These are phyloP conservation scores for Stygiomarasmius scandens DNA, from an alignment of 1,284 basidiomycete species.

Conservation along the genomic window DNA sequence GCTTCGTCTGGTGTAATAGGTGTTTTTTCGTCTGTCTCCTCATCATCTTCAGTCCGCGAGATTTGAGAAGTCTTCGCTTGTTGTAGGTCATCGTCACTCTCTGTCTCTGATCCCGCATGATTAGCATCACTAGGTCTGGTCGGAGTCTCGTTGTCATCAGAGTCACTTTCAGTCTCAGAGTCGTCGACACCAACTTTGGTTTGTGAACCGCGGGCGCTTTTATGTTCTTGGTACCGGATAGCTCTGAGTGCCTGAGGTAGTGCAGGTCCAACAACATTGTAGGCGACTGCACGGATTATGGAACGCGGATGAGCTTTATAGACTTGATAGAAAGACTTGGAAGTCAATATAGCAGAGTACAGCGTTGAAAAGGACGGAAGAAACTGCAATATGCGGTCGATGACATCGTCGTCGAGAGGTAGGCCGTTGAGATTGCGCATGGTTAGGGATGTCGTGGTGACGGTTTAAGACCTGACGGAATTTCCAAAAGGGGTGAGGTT, in stretches of 20 bases:
- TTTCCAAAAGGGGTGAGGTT: no score
- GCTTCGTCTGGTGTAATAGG: constrained; percentile 3
- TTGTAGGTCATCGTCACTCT: background rate
- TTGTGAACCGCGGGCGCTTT: no score
- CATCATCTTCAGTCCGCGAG: background rate
- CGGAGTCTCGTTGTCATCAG: background rate
- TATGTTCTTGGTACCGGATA: constrained; percentile 18
- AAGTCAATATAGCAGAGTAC: constrained; percentile 22
- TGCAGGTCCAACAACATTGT: constrained; percentile 28
- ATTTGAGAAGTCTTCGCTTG: background rate
- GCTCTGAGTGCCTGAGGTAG: constrained; percentile 28
- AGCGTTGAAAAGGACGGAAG: constrained; percentile 25
- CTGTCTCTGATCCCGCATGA: background rate
- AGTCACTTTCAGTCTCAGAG: background rate
- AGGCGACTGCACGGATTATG: constrained; percentile 25
- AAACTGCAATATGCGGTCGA: constrained; percentile 26
- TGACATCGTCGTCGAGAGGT: constrained; percentile 21
- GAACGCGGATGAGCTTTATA: constrained; percentile 26
- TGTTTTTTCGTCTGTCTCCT: background rate
- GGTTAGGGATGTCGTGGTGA: background rate
- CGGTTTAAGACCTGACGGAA: no score
- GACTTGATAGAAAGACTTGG: constrained; percentile 25
- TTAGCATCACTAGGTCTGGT: no score
- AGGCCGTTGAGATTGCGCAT: constrained; percentile 2
- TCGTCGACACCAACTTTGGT: background rate